These are phyloP conservation scores for Pouteria glomerata DNA, from an alignment of 148 eudicot genomes.

Conservation along the genomic window DNA sequence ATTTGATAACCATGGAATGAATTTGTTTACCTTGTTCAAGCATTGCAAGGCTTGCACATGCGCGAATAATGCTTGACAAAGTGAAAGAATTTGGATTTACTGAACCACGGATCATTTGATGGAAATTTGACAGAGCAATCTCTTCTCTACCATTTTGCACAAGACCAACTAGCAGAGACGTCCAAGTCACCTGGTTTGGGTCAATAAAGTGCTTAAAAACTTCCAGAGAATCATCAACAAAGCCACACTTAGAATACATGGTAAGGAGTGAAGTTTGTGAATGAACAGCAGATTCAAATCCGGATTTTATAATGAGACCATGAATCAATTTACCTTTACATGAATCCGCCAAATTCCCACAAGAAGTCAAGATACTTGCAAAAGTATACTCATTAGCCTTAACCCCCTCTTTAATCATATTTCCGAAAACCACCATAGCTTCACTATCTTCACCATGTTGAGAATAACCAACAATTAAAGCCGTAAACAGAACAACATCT, in stretches of 20 bases:
- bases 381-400: constrained; percentile 38
- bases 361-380: constrained; percentile 31
- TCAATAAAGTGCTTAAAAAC: constrained; percentile 26
- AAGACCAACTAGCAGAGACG: constrained; percentile 35
- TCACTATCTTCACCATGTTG: constrained; percentile 25
- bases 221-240: constrained; percentile 31
- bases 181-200: constrained; percentile 39
- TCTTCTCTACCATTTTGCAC: constrained; percentile 40
- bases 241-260: constrained; percentile 41
- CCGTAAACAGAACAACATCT: constrained; percentile 38
- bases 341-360: constrained; percentile 31
- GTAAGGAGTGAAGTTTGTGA: constrained; percentile 37
- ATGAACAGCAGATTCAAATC: constrained; percentile 25
- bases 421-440: constrained; percentile 27
- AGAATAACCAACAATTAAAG: constrained; percentile 34
- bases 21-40: constrained; percentile 39
- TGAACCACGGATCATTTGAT: constrained; percentile 29
- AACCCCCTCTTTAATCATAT: constrained; percentile 29
- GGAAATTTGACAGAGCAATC: constrained; percentile 27
- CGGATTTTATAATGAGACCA: constrained; percentile 29
- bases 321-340: constrained; percentile 31
- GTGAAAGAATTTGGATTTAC: constrained; percentile 38
- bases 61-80: constrained; percentile 27
- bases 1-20: constrained; percentile 27
- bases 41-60: constrained; percentile 40